These are phyloP conservation scores for Fraxinus sp. DNA, from an alignment of 305 asterid genomes.

Conservation along the genomic window DNA sequence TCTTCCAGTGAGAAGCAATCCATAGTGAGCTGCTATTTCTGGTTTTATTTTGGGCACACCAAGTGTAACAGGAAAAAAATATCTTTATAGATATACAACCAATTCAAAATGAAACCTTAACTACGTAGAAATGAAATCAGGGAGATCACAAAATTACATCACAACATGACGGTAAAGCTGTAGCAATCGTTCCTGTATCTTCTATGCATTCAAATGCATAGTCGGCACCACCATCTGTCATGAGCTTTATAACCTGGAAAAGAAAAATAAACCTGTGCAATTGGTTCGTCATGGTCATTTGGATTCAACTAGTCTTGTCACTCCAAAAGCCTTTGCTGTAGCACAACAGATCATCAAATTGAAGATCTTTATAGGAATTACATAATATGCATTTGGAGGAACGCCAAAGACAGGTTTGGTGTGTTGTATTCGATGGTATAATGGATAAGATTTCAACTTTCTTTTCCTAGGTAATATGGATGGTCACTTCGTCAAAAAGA, in stretches of 20 bases:
- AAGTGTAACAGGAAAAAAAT: slow-evolving; percentile 51
- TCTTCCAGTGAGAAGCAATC: slow-evolving; percentile 73
- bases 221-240: slow-evolving; percentile 89
- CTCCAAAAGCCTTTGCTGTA: slow-evolving; percentile 85
- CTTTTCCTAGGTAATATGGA: not conserved
- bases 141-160: slow-evolving; percentile 42
- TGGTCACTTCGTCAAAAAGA: too few species aligned
- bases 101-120: not conserved
- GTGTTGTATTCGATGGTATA: not conserved
- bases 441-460: not conserved
- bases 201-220: slow-evolving; percentile 90
- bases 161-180: slow-evolving; percentile 86
- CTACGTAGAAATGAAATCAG: not conserved
- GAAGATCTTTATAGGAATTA: slow-evolving; percentile 2
- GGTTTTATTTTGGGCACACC: slow-evolving; percentile 93
- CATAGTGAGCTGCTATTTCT: slow-evolving; percentile 69
- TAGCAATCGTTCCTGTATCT: slow-evolving; percentile 65
- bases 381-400: not conserved
- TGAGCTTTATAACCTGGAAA: slow-evolving; percentile 62
- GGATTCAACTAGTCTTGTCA: slow-evolving; percentile 78
- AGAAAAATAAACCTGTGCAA: slow-evolving; percentile 63
- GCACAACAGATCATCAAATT: slow-evolving; percentile 17
- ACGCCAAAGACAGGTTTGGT: not conserved
- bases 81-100: too few species aligned
- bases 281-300: slow-evolving; percentile 67